Base-by-base conservation (phyloP, 2,329 filamentous ascomycete genomes). In the Aspergillus vadensis region DNA sequence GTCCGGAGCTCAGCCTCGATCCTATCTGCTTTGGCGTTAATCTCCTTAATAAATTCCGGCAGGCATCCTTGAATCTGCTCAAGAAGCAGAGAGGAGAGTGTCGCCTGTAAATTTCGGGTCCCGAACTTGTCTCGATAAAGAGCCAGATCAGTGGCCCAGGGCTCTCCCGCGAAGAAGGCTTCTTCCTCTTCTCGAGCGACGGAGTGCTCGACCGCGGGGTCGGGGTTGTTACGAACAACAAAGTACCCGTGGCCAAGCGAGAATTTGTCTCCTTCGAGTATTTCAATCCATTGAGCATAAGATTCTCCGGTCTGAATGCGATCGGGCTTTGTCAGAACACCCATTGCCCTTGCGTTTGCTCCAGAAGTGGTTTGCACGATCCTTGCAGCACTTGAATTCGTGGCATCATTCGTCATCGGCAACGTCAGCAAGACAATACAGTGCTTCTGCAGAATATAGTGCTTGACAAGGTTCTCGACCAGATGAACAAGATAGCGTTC, bases 311-410 rank as follows among this genome's bases (percentile, higher is more conserved):
- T 71, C 0, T 86, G 83, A 0, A 92, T 76, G 0, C 90, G 83
- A 63, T 97, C 93, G 0, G 92, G 92, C 69, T 96, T 97, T 0
- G 92, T 97, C 15, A 97, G 81, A 0, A 96, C 90, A 0, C 91
- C 91, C 56, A 91, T 81, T 1, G 88, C 90, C 1, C 88, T 81
- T 3, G 80, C 63, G 2, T 83, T 80, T 0, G 88, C 89, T 1
- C 79, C 79, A 14, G 61, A 63, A 1, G 85, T 77, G 44, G 82
- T 73, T 30, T 85, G 76, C 65, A 93, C 86, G 2, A 91, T 81
- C 0, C 83, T 82, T 10, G 90, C 86, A 0, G 91, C 90, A 0
- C 83, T 88, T 0, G 90, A 94, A 14, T 88, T 93, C 1, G 91
- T 88, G 0, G 91, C 85, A 59, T 97, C 92, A 0, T 85, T 85